A percentile compares a stretch with the other conserved stretches of the same genome.
Evolutionary conservation across 306 rosid species (phyloP).

Genomic region (Pueraria montana): DNA sequence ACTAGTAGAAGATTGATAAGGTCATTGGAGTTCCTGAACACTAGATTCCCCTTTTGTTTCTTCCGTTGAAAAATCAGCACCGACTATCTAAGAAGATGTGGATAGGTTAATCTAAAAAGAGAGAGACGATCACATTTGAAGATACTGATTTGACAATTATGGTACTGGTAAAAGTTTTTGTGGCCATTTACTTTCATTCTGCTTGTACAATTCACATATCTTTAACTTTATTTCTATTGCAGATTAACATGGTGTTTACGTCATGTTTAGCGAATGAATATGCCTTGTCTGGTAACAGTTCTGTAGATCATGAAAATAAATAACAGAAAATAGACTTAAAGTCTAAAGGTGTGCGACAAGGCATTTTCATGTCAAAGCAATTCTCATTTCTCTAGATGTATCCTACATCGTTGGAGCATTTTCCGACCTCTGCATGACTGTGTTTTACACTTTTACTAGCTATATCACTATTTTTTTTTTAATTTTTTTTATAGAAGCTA

Average conservation of each 20-base stretch:
- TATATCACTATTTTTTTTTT: neutral
- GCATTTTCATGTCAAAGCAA: slow-evolving; percentile 12
- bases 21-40: slow-evolving; percentile 38
- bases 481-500: no score
- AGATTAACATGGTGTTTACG: slow-evolving; percentile 57
- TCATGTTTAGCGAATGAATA: slow-evolving; percentile 53
- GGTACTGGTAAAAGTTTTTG: slow-evolving; percentile 28
- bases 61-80: slow-evolving; percentile 54
- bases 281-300: slow-evolving; percentile 24
- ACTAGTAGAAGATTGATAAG: slow-evolving; percentile 38
- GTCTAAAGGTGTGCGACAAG: slow-evolving; percentile 13
- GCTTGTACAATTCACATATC: slow-evolving; percentile 30
- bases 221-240: slow-evolving; percentile 43
- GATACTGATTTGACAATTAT: slow-evolving; percentile 59
- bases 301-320: slow-evolving; percentile 2
- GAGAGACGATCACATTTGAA: slow-evolving; percentile 46
- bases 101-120: slow-evolving; percentile 52
- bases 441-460: neutral
- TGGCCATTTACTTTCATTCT: slow-evolving; percentile 47
- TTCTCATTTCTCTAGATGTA: slow-evolving; percentile 7
- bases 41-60: slow-evolving; percentile 31
- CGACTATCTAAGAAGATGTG: slow-evolving; percentile 51
- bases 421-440: neutral
- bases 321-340: neutral
- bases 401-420: neutral